These are phyloP conservation scores for Auriscalpium microsporum DNA, from an alignment of 768 basidiomycete species.

Conservation along the genomic window DNA sequence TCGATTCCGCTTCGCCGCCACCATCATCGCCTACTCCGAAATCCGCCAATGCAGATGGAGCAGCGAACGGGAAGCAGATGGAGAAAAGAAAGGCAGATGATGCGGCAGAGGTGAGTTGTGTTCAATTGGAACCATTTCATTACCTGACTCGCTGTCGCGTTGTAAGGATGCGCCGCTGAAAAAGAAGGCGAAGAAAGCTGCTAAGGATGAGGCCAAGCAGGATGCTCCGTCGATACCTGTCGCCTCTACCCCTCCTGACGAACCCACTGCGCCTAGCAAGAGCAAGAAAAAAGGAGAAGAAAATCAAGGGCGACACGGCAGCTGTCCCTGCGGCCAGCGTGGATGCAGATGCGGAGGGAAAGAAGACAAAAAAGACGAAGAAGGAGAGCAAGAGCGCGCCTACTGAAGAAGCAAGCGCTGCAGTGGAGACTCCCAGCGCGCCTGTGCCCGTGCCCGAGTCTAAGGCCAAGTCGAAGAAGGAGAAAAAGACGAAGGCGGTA, in stretches of 20 bases:
- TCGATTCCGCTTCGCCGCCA: slow-evolving; percentile 18
- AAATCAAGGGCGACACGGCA: slow-evolving; percentile 8
- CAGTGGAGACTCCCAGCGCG: too few species aligned
- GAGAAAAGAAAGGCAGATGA: not conserved
- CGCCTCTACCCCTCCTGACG: not conserved
- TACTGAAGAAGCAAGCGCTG: too few species aligned
- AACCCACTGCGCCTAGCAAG: slow-evolving; percentile 1
- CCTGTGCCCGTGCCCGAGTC: not conserved
- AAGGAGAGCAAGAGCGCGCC: slow-evolving; percentile 10
- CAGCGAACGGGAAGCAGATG: not conserved
- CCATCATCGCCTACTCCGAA: not conserved
- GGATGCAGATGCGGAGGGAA: slow-evolving; percentile 11
- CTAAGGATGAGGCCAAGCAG: not conserved
- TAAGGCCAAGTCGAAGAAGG: slow-evolving; percentile 18
- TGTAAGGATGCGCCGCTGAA: not conserved
- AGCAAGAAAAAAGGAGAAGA: slow-evolving; percentile 16
- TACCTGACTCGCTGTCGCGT: too few species aligned
- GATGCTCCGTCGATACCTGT: not conserved
- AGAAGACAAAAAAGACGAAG: slow-evolving; percentile 17
- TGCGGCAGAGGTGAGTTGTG: not conserved
- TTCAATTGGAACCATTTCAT: too few species aligned
- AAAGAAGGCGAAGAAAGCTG: not conserved
- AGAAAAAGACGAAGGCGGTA: slow-evolving; percentile 8
- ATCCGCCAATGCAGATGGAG: not conserved
- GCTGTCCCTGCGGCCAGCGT: not conserved